Conservation (phyloP, 768 basidiomycete species). For the Gyrodon lividus region DNA sequence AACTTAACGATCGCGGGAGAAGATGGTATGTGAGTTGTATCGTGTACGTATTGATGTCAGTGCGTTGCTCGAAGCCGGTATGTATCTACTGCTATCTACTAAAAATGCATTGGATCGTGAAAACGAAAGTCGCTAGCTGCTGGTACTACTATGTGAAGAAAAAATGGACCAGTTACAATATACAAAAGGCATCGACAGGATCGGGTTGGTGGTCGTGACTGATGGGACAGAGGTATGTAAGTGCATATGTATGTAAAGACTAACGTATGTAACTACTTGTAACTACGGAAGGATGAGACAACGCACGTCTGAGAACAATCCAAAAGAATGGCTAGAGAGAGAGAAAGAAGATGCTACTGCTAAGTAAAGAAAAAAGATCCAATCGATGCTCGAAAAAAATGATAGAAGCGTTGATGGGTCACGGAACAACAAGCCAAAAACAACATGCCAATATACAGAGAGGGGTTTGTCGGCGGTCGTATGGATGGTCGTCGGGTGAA, state of each 20-base stretch:
- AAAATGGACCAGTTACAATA: neutral
- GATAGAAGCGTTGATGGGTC: conserved; percentile 13
- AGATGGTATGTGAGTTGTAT: conserved; percentile 1
- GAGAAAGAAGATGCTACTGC: conserved; percentile 22
- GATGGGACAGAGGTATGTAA: conserved; percentile 11
- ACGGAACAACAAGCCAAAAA: conserved; percentile 21
- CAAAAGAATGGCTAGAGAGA: conserved; percentile 1
- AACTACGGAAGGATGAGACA: conserved; percentile 30
- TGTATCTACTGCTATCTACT: conserved; percentile 42
- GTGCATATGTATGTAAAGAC: conserved; percentile 8
- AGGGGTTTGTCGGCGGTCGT: conserved; percentile 11
- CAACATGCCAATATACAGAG: conserved; percentile 6
- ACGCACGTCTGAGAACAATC: conserved; percentile 17
- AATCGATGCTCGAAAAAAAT: conserved; percentile 32
- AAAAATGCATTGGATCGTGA: conserved; percentile 33
- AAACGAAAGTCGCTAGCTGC: conserved; percentile 20
- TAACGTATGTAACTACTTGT: conserved; percentile 26
- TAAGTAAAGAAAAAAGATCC: conserved; percentile 19
- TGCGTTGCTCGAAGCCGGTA: conserved; percentile 20
- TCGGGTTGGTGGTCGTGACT: neutral
- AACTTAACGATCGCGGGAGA: neutral
- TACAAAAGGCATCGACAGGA: conserved; percentile 10
- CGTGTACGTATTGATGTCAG: conserved; percentile 20
- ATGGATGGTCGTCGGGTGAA: neutral
- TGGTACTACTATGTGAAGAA: neutral